These are phyloP conservation scores for Tetraselmis striata DNA, from an alignment of 139 green algal genomes.

Conservation along the genomic window DNA sequence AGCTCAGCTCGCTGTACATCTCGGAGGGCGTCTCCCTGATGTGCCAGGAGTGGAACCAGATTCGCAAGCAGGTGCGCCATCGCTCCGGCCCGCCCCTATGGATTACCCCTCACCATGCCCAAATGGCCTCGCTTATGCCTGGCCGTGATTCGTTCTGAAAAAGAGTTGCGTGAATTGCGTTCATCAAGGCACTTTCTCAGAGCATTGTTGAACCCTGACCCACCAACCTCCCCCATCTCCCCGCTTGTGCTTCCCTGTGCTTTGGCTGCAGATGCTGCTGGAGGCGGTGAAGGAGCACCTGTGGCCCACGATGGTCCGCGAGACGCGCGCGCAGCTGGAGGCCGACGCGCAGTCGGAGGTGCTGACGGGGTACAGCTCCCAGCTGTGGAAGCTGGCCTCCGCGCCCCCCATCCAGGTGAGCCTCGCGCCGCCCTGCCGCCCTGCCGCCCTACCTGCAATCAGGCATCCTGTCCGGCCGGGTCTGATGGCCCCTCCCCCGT, in stretches of 20 bases:
- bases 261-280: constrained; percentile 17
- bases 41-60: constrained; percentile 53
- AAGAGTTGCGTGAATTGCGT: too few relatives aligned
- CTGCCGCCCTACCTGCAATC: background rate
- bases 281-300: constrained; percentile 42
- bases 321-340: constrained; percentile 31
- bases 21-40: constrained; percentile 26
- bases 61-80: constrained; percentile 36
- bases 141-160: too few relatives aligned
- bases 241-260: too few relatives aligned
- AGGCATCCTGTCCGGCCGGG: too few relatives aligned
- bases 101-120: too few relatives aligned
- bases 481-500: too few relatives aligned
- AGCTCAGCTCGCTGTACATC: constrained; percentile 15
- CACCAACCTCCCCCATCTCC: too few relatives aligned
- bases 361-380: constrained; percentile 9
- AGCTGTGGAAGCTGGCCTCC: constrained; percentile 43
- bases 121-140: too few relatives aligned
- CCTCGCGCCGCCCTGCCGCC: background rate
- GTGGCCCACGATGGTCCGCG: constrained; percentile 49
- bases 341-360: constrained; percentile 17
- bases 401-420: constrained; percentile 24
- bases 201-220: too few relatives aligned
- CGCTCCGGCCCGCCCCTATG: too few relatives aligned
- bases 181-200: too few relatives aligned